Evolutionary conservation across 2,329 filamentous ascomycete species (phyloP).

Genomic region (Aspergillus sclerotialis): DNA sequence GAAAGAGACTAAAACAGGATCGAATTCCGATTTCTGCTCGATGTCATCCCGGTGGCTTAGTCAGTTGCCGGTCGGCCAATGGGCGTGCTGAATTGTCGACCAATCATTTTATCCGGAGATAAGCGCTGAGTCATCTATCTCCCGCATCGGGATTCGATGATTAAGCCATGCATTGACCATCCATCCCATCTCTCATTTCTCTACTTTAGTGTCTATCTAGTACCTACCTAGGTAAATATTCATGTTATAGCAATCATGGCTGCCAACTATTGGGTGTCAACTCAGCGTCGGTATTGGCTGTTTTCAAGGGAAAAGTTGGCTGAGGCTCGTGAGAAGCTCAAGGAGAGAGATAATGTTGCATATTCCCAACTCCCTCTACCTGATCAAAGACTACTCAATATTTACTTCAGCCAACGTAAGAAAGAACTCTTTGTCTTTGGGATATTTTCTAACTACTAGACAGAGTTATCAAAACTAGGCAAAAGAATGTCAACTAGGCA

Average conservation of each 20-base stretch:
- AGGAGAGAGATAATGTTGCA: conserved; percentile 66
- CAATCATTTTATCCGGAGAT: too few relatives aligned
- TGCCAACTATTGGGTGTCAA: conserved; percentile 94
- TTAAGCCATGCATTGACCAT: too few relatives aligned
- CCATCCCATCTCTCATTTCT: too few relatives aligned
- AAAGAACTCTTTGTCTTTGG: conserved; percentile 2
- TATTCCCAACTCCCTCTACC: conserved; percentile 77
- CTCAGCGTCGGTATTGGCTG: conserved; percentile 83
- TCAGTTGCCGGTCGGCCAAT: too few relatives aligned
- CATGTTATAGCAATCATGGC: conserved; percentile 74
- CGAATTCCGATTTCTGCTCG: too few relatives aligned
- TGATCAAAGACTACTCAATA: conserved; percentile 72
- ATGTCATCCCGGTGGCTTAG: too few relatives aligned
- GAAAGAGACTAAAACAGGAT: too few relatives aligned
- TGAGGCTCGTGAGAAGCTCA: conserved; percentile 66
- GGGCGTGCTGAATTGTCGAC: too few relatives aligned
- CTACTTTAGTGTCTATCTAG: too few relatives aligned
- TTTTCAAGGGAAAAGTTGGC: conserved; percentile 77
- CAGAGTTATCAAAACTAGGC: conserved; percentile 74
- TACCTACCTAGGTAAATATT: too few relatives aligned
- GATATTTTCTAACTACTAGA: conserved; percentile 6
- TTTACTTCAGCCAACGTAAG: conserved; percentile 87
- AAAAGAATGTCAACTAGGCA: conserved; percentile 81
- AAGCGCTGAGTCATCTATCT: too few relatives aligned
- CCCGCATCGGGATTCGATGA: too few relatives aligned